Evolutionary conservation across 2,329 filamentous ascomycete genomes (phyloP).

Genomic region (Penicillium sp.): DNA sequence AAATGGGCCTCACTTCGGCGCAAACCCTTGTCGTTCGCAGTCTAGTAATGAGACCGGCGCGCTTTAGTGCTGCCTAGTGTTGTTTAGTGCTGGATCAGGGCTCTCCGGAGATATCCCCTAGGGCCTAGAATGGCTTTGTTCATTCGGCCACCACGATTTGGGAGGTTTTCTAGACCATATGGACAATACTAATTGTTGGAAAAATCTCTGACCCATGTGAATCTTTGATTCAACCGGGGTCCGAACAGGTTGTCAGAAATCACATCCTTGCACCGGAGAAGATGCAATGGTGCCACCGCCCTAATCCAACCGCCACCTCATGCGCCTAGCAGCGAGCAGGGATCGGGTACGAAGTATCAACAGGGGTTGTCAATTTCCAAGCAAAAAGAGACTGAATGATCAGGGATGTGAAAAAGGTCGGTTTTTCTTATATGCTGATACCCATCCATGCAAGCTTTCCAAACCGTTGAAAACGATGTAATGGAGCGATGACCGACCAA

Average conservation of each 20-base stretch:
- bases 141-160: no score
- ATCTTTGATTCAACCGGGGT: no score
- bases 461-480: not conserved
- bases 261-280: not conserved
- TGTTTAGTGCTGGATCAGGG: not conserved
- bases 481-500: slow-evolving; percentile 8
- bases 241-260: not conserved
- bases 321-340: not conserved
- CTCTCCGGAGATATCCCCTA: not conserved
- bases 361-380: not conserved
- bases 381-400: not conserved
- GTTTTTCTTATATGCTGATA: not conserved
- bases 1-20: slow-evolving; percentile 3
- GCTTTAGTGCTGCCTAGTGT: no score
- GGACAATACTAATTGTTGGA: no score
- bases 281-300: not conserved
- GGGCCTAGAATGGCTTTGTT: no score
- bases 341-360: not conserved
- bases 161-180: no score
- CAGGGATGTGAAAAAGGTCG: not conserved
- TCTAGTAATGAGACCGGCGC: not conserved
- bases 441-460: not conserved
- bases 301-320: not conserved
- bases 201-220: no score
- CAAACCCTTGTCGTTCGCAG: slow-evolving; percentile 9